These are phyloP conservation scores for Cryphonectria nitschkei DNA, from an alignment of 2,329 filamentous ascomycete species.

Conservation along the genomic window DNA sequence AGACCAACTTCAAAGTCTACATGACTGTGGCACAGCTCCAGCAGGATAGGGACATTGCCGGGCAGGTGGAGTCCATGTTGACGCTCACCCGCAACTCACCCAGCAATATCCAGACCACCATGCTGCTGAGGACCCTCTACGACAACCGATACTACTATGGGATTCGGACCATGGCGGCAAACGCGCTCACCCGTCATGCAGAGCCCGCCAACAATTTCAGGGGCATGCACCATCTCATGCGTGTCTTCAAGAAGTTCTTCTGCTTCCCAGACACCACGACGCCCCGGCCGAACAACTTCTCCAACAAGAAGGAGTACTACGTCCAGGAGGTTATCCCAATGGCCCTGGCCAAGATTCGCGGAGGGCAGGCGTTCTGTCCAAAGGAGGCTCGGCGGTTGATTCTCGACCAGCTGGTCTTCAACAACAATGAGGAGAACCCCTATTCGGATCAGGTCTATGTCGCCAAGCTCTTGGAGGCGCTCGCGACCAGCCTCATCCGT, in stretches of 20 bases:
- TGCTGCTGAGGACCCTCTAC: conserved; percentile 86
- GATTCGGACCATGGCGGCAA: conserved; percentile 83
- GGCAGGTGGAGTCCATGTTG: conserved; percentile 77
- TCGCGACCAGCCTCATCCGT: conserved; percentile 62
- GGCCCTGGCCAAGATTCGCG: conserved; percentile 78
- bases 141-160: conserved; percentile 93
- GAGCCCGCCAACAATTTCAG: conserved; percentile 72
- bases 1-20: conserved; percentile 82
- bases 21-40: conserved; percentile 98
- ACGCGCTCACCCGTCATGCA: conserved; percentile 77
- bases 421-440: conserved; percentile 89
- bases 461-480: conserved; percentile 70
- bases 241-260: conserved; percentile 85
- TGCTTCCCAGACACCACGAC: conserved; percentile 79
- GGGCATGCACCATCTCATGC: conserved; percentile 81
- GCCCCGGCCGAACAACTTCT: conserved; percentile 88
- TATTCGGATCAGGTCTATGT: conserved; percentile 92
- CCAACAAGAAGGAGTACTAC: conserved; percentile 81
- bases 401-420: conserved; percentile 86
- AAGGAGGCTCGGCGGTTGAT: conserved; percentile 80
- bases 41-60: conserved; percentile 94
- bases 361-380: conserved; percentile 76
- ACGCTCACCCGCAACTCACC: conserved; percentile 69
- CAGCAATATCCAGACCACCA: conserved; percentile 83
- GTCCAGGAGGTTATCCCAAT: conserved; percentile 83